Evolutionary conservation across 352 stramenopile genomes (phyloP).

Genomic region (Nothophytophthora sp.): DNA sequence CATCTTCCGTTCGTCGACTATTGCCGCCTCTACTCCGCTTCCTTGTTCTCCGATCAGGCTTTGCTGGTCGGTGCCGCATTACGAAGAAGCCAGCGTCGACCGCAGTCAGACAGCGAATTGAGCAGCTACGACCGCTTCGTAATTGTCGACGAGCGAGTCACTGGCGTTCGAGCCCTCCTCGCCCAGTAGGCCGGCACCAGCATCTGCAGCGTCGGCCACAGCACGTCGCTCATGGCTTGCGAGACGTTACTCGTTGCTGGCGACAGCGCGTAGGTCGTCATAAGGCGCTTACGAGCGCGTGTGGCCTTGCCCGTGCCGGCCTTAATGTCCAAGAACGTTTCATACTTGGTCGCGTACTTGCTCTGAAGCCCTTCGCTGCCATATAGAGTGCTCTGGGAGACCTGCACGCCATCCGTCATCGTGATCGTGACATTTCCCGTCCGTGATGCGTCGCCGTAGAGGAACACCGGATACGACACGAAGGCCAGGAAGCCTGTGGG

Average conservation of each 20-base stretch:
- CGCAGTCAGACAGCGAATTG: slow-evolving; percentile 52
- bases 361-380: slow-evolving; percentile 41
- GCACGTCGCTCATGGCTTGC: slow-evolving; percentile 56
- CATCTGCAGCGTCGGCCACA: slow-evolving; percentile 64
- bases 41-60: too few relatives aligned
- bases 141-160: slow-evolving; percentile 33
- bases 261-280: slow-evolving; percentile 61
- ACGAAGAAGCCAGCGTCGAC: slow-evolving; percentile 51
- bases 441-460: slow-evolving; percentile 53
- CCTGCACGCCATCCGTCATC: slow-evolving; percentile 41
- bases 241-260: slow-evolving; percentile 30
- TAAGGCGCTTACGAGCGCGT: slow-evolving; percentile 63
- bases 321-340: slow-evolving; percentile 67
- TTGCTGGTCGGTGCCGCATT: too few relatives aligned
- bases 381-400: slow-evolving; percentile 49
- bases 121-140: slow-evolving; percentile 48
- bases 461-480: slow-evolving; percentile 61
- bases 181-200: slow-evolving; percentile 54
- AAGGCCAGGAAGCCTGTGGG: slow-evolving; percentile 56
- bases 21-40: too few relatives aligned
- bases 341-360: slow-evolving; percentile 53
- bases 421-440: slow-evolving; percentile 50
- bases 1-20: too few relatives aligned
- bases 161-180: slow-evolving; percentile 47
- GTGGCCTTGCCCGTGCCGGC: slow-evolving; percentile 72